Conservation (phyloP, 352 stramenopile genomes). For the Phytophthora ramorum region DNA sequence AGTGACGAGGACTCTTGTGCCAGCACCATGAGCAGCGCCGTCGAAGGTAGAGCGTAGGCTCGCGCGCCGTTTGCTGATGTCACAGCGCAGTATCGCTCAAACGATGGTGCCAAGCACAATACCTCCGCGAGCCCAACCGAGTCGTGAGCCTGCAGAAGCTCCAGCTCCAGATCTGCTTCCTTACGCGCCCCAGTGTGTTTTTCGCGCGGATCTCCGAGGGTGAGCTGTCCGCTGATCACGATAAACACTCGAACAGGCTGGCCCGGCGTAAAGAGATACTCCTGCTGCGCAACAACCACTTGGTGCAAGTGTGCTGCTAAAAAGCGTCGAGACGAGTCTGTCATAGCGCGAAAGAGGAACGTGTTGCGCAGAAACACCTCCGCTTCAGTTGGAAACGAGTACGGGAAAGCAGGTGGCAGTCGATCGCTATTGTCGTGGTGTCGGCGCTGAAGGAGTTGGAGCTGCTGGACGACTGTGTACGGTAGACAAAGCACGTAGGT, state of each 20-base stretch:
- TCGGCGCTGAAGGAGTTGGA: conserved; percentile 24
- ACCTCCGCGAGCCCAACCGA: conserved; percentile 51
- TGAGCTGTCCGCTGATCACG: conserved; percentile 51
- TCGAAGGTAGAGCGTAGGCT: conserved; percentile 47
- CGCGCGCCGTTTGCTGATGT: conserved; percentile 35
- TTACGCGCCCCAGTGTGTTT: conserved; percentile 14
- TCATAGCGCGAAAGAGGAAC: conserved; percentile 53
- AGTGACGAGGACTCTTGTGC: conserved; percentile 45
- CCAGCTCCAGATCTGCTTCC: conserved; percentile 56
- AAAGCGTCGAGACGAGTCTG: conserved; percentile 45
- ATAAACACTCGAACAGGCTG: conserved; percentile 56
- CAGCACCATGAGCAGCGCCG: conserved; percentile 38
- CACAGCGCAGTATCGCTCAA: conserved; percentile 58
- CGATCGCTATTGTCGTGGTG: not conserved
- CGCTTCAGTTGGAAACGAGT: conserved; percentile 25
- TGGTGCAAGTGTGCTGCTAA: conserved; percentile 51
- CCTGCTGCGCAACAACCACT: conserved; percentile 40
- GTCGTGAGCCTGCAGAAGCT: conserved; percentile 62
- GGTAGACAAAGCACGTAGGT: conserved; percentile 52
- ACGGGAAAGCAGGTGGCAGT: conserved; percentile 18
- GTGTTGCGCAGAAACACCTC: conserved; percentile 45
- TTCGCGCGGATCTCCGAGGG: conserved; percentile 32
- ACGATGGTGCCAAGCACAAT: conserved; percentile 43
- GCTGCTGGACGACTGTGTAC: conserved; percentile 37
- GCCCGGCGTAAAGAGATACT: conserved; percentile 66